A percentile compares a stretch with the other conserved stretches of the same genome.
Conservation (phyloP, 75 land plant species). For the Pinus albicaulis region DNA sequence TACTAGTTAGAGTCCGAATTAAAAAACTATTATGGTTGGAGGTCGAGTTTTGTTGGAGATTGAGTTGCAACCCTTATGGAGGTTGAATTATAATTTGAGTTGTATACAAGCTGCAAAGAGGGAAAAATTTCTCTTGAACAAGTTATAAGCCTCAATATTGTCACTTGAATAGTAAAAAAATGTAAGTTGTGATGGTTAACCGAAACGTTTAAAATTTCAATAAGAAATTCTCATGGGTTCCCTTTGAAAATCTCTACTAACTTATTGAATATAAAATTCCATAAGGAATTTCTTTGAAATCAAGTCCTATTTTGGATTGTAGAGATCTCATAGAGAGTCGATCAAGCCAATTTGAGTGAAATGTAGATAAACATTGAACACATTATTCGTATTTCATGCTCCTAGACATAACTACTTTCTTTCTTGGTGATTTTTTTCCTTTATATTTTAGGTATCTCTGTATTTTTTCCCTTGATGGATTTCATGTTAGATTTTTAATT, state of each 20-base stretch:
- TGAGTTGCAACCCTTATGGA: no score
- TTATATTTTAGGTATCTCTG: neutral
- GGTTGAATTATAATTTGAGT: no score
- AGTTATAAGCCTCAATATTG: no score
- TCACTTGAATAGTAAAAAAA: no score
- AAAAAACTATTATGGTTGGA: no score
- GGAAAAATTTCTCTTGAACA: no score
- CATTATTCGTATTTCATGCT: neutral
- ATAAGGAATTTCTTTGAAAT: neutral
- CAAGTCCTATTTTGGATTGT: neutral
- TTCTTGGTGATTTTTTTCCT: neutral
- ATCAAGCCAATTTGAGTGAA: neutral
- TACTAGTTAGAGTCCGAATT: no score
- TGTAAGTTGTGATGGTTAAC: neutral
- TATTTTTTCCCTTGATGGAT: neutral
- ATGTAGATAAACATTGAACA: neutral
- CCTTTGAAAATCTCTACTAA: no score
- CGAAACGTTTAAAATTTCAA: neutral
- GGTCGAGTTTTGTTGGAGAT: no score
- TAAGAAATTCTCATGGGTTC: no score
- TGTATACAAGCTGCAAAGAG: no score
- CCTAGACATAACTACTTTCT: neutral
- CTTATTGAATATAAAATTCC: neutral
- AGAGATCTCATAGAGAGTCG: no score
- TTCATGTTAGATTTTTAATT: neutral